Conservation (phyloP, 1,284 basidiomycete genomes). For the Cutaneotrichosporon dermatis region DNA sequence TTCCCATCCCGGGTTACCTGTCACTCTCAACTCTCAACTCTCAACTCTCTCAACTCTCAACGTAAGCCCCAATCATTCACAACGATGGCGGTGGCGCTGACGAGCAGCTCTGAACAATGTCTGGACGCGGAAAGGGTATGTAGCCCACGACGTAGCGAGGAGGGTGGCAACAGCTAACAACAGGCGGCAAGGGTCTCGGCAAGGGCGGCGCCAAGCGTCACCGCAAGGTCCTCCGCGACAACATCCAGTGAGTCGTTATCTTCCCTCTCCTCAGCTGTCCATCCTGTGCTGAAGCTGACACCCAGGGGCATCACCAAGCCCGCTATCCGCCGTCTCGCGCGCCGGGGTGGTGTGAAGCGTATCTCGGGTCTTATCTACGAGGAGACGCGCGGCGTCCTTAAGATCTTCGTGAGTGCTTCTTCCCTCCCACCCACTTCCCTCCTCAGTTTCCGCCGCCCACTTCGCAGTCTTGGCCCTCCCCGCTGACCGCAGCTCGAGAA, state of each 20-base stretch:
- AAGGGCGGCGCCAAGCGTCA: slow-evolving; percentile 86
- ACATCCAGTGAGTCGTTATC: slow-evolving; percentile 62
- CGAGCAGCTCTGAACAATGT: slow-evolving; percentile 53
- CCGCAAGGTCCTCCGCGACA: slow-evolving; percentile 74
- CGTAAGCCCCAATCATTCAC: too few species aligned
- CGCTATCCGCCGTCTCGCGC: slow-evolving; percentile 87
- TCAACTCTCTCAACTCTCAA: too few species aligned
- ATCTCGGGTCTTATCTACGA: slow-evolving; percentile 89
- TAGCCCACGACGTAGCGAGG: background rate
- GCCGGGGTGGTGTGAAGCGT: slow-evolving; percentile 93
- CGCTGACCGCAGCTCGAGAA: slow-evolving; percentile 36
- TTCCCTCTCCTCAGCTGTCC: background rate
- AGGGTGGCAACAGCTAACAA: background rate
- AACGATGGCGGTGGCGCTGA: background rate
- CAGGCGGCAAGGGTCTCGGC: slow-evolving; percentile 67
- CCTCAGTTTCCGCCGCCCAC: too few species aligned
- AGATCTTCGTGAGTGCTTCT: slow-evolving; percentile 62
- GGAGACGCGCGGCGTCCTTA: slow-evolving; percentile 81
- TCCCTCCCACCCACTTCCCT: too few species aligned
- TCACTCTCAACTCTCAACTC: too few species aligned
- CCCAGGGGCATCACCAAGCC: slow-evolving; percentile 71
- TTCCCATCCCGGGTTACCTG: too few species aligned
- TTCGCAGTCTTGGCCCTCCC: too few species aligned
- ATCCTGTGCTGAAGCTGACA: too few species aligned
- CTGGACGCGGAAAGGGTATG: slow-evolving; percentile 68